These are phyloP conservation scores for Mortierella sp. DNA, from an alignment of 371 early-diverging fungal species.

Conservation along the genomic window DNA sequence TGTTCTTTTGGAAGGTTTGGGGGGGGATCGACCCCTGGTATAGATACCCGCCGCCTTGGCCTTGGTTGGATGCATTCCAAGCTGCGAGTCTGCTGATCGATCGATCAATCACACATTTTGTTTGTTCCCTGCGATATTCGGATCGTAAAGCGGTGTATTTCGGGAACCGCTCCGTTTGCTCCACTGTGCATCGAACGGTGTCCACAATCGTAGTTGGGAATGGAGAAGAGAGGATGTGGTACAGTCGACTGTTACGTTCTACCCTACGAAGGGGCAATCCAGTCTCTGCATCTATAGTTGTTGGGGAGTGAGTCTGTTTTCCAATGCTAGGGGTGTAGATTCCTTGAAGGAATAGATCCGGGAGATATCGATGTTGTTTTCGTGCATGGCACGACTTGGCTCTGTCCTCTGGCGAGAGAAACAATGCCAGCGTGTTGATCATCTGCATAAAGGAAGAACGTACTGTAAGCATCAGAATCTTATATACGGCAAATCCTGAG, in stretches of 20 bases:
- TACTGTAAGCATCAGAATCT: too few relatives aligned
- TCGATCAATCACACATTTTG: conserved; percentile 26
- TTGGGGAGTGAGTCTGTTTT: conserved; percentile 20
- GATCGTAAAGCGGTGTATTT: conserved; percentile 53
- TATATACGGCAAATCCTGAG: too few relatives aligned
- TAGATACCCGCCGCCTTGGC: conserved; percentile 22
- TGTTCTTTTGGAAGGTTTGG: conserved; percentile 32
- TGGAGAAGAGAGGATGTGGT: conserved; percentile 62
- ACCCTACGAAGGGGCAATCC: conserved; percentile 16
- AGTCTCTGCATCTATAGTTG: conserved; percentile 25
- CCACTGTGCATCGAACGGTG: conserved; percentile 60
- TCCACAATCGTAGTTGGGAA: conserved; percentile 69
- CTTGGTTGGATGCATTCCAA: conserved; percentile 42
- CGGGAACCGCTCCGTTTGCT: conserved; percentile 64
- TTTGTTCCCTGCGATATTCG: conserved; percentile 58
- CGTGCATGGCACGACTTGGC: conserved; percentile 70
- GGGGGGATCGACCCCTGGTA: conserved; percentile 44
- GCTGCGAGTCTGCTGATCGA: conserved; percentile 39
- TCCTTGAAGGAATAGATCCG: conserved; percentile 68
- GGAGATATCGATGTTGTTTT: conserved; percentile 67
- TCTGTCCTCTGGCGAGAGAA: conserved; percentile 63
- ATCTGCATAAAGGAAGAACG: conserved; percentile 59
- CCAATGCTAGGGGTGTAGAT: conserved; percentile 54
- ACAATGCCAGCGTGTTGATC: conserved; percentile 68
- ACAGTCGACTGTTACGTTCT: conserved; percentile 44